Evolutionary conservation across 225 moss, liverwort and hornwort genomes (phyloP), one percentile per base, ranked within the genome.

Genomic region (Takakia lepidozioides): DNA sequence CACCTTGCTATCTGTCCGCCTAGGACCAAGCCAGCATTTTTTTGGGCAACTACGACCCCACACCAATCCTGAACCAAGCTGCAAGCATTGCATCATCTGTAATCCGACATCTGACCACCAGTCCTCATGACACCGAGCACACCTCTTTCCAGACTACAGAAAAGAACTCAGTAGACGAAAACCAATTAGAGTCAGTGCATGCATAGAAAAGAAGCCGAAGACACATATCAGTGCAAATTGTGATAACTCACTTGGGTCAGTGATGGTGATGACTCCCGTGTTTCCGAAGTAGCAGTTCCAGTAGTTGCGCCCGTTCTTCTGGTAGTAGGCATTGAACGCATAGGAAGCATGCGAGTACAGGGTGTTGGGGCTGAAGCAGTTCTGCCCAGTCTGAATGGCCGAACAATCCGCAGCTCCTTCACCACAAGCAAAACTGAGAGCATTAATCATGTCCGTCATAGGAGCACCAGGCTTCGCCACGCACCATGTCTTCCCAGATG

Each of bases 311-410:
- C 46, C 53, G 24, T 41, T 30, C 23, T 48, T 15, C 29, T 76
- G 76, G 42, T 81, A 81, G 44, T 81, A 81, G 1, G 65, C 43
- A 37, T 81, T 81, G 66, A 81, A 81, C 13, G 69, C 76, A 64
- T 62, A 81, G 2, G 81, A 62, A 5, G 69, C 62, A 26, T 81
- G 81, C 22, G 71, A 69, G 1, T 6, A 29, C 9, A 63, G 27
- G 2, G 75, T 81, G 29, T 81, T 56, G 13, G 76, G 76, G 2
- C 19, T 2, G 40, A 27, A 76, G 30, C 81, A 81, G 17, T n/a
- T 3, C 19, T 65, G 72, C 2, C 69, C 69, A 4, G 14, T 19
- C 4, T 3, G 15, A 25, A 76, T 81, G 4, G 59, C 45, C 0
- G 72, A 29, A 41, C 81, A 81, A 27, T 81, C 66, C 39, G 68